Base-by-base conservation (phyloP, 257 asterid species). In the Nemophila menziesii region DNA sequence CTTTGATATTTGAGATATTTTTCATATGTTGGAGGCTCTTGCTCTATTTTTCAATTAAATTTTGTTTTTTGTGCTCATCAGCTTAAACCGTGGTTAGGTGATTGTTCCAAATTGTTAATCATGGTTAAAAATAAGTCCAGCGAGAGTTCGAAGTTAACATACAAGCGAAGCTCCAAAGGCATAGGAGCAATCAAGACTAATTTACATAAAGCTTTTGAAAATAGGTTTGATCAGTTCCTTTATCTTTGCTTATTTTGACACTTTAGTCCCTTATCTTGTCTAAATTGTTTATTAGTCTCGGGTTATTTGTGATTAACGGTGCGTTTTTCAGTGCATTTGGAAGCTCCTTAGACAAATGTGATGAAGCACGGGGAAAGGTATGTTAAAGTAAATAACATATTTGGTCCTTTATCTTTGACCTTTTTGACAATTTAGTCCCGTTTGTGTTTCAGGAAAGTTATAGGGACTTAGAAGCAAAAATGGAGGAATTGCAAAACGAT, bases 401-500 rank as follows among this genome's bases (percentile, higher is more conserved):
- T 29, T 5, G 7, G 2, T 2, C 1, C 12, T 29, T 29, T 29
- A 2, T 29, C 7, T 29, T 13, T 29, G 1, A 5, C 2, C 5
- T 29, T 29, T 29, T n/a, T n/a, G n/a, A n/a, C 36, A 29, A 1
- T 13, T 13, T 29, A 10, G 9, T 5, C 36, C 36, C 36, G 15
- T 15, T 16, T 9, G 12, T 3, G 20, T 23, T 21, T 36, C 63
- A 65, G 67, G 56, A 45, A 19, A 29, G 8, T 16, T 19, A 4
- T 17, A n/a, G 4, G 15, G 12, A 38, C 23, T 43, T 65, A 14
- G 33, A 49, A 24, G 63, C 56, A 5, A 44, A 48, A 18, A 39
- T 49, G 24, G 33, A 45, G 13, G 54, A 39, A 22, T 46, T 59
- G 48, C 34, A 19, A 42, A 16, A 39, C 3, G 66, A 54, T 11